These are phyloP conservation scores for Lenzites betulinus DNA, from an alignment of 768 basidiomycete genomes.

Conservation along the genomic window DNA sequence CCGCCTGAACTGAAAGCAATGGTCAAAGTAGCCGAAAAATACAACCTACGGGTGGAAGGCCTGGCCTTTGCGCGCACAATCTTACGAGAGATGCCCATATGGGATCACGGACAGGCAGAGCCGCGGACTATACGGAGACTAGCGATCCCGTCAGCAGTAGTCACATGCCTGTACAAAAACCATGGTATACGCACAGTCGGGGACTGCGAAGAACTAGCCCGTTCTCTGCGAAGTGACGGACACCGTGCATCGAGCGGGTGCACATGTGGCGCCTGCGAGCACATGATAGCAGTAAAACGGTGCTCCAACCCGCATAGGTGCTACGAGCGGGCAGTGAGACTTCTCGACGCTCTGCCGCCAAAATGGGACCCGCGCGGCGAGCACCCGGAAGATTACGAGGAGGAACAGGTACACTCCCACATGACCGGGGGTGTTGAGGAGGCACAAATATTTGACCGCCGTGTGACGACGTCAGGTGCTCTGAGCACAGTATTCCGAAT, in stretches of 20 bases:
- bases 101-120: too few relatives aligned
- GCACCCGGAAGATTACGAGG: conserved; percentile 7
- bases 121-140: neutral
- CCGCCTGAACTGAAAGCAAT: too few relatives aligned
- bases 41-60: too few relatives aligned
- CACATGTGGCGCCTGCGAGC: neutral
- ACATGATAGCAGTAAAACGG: neutral
- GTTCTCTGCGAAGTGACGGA: neutral
- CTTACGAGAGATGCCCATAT: too few relatives aligned
- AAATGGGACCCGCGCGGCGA: conserved; percentile 1
- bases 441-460: too few relatives aligned
- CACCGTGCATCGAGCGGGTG: neutral
- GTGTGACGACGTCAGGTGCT: too few relatives aligned
- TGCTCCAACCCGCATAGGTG: neutral
- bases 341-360: neutral
- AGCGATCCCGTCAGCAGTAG: neutral
- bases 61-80: too few relatives aligned
- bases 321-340: neutral
- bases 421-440: too few relatives aligned
- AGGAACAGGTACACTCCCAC: too few relatives aligned
- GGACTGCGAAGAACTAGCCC: neutral
- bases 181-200: neutral
- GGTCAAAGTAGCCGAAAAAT: too few relatives aligned
- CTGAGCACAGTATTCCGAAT: too few relatives aligned
- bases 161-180: neutral